These are phyloP conservation scores for Coemansia sp. DNA, from an alignment of 192 early-diverging fungal genomes.

Conservation along the genomic window DNA sequence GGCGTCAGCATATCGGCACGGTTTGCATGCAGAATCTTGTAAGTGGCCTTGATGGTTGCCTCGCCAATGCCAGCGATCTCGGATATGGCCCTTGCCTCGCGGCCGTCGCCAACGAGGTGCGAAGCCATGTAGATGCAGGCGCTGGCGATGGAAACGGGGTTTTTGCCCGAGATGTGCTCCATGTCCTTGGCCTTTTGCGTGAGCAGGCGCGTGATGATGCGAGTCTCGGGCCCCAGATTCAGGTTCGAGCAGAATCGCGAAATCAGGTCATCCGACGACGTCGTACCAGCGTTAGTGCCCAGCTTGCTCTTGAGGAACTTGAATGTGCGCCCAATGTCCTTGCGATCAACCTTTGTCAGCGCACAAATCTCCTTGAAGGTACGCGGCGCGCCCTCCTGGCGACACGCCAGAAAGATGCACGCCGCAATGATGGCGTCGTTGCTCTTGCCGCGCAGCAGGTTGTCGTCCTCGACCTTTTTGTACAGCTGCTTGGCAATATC, in stretches of 20 bases:
- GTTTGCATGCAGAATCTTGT: constrained; percentile 67
- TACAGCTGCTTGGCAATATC: constrained; percentile 94
- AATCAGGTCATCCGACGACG: constrained; percentile 74
- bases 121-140: constrained; percentile 88
- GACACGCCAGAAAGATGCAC: constrained; percentile 91
- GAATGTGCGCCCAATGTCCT: constrained; percentile 85
- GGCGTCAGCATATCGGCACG: constrained; percentile 57
- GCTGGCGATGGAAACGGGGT: constrained; percentile 89
- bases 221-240: constrained; percentile 66
- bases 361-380: constrained; percentile 95
- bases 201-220: constrained; percentile 69
- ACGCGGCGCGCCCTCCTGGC: constrained; percentile 77
- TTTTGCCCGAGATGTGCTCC: constrained; percentile 89
- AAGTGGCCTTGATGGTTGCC: constrained; percentile 86
- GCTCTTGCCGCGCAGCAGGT: constrained; percentile 77
- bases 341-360: constrained; percentile 88
- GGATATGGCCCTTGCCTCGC: constrained; percentile 78
- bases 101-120: constrained; percentile 64
- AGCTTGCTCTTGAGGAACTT: constrained; percentile 56
- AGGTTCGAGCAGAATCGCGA: constrained; percentile 83
- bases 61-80: constrained; percentile 87
- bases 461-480: constrained; percentile 86
- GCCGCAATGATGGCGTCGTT: constrained; percentile 86
- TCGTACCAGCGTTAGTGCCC: constrained; percentile 60
- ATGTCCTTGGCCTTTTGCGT: constrained; percentile 75